A percentile compares a stretch with the other conserved stretches of the same genome.
phyloP scores from a whole-genome alignment of 2,329 filamentous ascomycete species.

The Neocucurbitaria cava region DNA sequence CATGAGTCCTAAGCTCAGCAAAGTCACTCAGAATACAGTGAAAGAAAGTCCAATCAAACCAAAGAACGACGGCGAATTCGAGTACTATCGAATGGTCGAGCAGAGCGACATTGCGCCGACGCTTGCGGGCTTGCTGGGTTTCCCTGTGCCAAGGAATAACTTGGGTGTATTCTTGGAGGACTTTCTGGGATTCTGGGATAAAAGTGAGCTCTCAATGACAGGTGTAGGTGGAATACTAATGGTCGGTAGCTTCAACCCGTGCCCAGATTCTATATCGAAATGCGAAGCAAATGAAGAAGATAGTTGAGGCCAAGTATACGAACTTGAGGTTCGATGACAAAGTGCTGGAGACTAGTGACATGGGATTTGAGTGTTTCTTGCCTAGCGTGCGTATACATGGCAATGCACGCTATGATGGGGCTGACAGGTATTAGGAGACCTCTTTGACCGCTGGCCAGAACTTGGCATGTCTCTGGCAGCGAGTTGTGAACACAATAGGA shows the following conservation, averaged over 20 bases:
- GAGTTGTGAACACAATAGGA: conserved; percentile 25
- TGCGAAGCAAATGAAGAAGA: conserved; percentile 77
- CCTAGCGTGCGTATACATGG: conserved; percentile 6
- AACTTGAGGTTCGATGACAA: conserved; percentile 57
- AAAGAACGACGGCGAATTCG: conserved; percentile 67
- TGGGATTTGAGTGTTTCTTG: conserved; percentile 17
- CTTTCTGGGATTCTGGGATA: conserved; percentile 78
- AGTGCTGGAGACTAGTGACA: conserved; percentile 9
- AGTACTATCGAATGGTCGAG: conserved; percentile 85
- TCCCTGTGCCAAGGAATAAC: conserved; percentile 89
- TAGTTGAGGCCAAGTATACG: conserved; percentile 77
- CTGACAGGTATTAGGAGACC: conserved; percentile 4
- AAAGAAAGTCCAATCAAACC: conserved; percentile 63
- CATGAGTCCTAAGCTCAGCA: conserved; percentile 80
- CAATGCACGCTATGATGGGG: neutral
- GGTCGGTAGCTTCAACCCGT: conserved; percentile 55
- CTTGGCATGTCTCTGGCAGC: conserved; percentile 74
- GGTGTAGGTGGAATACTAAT: conserved; percentile 29
- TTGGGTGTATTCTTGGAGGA: conserved; percentile 84
- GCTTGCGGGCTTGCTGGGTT: conserved; percentile 81
- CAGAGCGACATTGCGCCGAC: conserved; percentile 95
- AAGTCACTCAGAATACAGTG: conserved; percentile 52
- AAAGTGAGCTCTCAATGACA: conserved; percentile 62
- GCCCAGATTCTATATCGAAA: conserved; percentile 77
- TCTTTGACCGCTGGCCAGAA: conserved; percentile 34